Percentiles rank a stretch among this genome's conserved stretches.
Evolutionary conservation across 768 basidiomycete species (phyloP).

Genomic region (Boletellus ananiceps): DNA sequence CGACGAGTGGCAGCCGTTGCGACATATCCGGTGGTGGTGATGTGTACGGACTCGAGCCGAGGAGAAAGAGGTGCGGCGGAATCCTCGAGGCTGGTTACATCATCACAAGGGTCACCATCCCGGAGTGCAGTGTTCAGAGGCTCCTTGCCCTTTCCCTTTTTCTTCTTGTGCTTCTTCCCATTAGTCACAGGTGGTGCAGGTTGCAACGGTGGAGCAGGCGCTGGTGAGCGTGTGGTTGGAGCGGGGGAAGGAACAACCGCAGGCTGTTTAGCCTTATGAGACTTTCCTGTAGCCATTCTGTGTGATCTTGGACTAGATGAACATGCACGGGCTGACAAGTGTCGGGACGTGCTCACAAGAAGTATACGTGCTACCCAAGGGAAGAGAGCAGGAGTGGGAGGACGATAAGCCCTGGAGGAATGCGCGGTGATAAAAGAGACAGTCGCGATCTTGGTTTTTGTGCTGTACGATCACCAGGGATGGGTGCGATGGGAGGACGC

Average conservation of each 20-base stretch:
- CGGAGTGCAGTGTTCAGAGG: conserved; percentile 7
- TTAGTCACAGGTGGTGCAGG: conserved; percentile 5
- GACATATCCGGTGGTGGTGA: conserved; percentile 43
- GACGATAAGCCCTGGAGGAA: neutral
- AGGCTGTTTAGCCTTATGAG: conserved; percentile 25
- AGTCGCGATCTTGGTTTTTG: conserved; percentile 14
- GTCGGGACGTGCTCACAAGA: conserved; percentile 12
- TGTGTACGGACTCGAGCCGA: conserved; percentile 45
- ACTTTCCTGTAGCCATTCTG: conserved; percentile 29
- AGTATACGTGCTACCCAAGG: conserved; percentile 4
- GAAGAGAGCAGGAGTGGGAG: neutral
- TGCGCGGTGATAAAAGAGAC: neutral
- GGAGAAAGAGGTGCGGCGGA: conserved; percentile 33
- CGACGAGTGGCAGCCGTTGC: conserved; percentile 34
- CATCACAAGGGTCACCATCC: conserved; percentile 20
- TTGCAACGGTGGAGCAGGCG: conserved; percentile 8
- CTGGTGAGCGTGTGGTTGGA: conserved; percentile 7
- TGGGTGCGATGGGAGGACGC: conserved; percentile 17
- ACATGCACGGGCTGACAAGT: neutral
- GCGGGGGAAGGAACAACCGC: conserved; percentile 2
- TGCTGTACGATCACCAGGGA: conserved; percentile 18
- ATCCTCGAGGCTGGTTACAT: conserved; percentile 24
- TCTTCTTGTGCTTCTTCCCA: conserved; percentile 45
- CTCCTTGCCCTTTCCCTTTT: conserved; percentile 38
- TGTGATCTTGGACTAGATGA: conserved; percentile 16